Percentiles rank a stretch among this genome's conserved stretches.
These are phyloP conservation scores for Dactylis glomerata DNA, from an alignment of 176 grass and related monocot genomes.

Conservation along the genomic window DNA sequence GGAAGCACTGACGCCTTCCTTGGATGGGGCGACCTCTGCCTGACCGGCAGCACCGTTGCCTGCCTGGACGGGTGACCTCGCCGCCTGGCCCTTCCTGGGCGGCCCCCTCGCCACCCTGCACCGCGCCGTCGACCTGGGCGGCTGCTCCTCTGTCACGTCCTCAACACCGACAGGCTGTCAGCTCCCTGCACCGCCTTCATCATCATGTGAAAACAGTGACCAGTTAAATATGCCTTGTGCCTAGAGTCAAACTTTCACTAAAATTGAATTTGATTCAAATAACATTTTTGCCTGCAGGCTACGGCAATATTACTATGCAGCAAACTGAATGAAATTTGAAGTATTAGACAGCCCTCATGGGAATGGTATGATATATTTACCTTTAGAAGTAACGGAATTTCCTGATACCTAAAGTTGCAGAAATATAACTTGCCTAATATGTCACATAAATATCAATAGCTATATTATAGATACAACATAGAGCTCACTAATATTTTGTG, in stretches of 20 bases:
- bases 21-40: no score
- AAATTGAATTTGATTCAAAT: neutral
- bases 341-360: neutral
- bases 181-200: neutral
- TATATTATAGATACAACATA: constrained; percentile 46
- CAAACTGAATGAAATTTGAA: neutral
- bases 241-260: neutral
- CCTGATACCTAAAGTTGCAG: no score
- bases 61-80: neutral
- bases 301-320: neutral
- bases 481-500: constrained; percentile 59
- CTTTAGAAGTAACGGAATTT: no score
- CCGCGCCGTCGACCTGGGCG: neutral
- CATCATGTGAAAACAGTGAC: no score
- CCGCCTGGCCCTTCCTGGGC: neutral
- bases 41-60: neutral
- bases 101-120: neutral
- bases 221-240: neutral
- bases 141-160: no score
- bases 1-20: no score
- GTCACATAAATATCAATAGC: constrained; percentile 56
- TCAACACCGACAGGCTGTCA: neutral
- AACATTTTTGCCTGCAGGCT: neutral
- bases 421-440: no score
- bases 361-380: neutral